phyloP scores from a whole-genome alignment of 2,329 filamentous ascomycete genomes.

The Trichoderma sp. region DNA sequence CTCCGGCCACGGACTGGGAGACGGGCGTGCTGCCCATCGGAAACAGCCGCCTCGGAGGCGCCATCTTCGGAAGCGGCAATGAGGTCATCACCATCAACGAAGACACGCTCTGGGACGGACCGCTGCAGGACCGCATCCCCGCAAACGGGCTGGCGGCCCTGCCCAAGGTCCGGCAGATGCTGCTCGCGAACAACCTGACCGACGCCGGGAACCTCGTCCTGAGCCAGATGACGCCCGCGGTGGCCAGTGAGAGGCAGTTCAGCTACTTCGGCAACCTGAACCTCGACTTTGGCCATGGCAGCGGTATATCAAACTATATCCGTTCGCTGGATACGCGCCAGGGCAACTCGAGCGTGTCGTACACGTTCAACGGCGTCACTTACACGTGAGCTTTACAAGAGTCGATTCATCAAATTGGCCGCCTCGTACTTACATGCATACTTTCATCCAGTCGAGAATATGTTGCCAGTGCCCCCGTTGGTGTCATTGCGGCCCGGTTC shows the following conservation, averaged over 20 bases:
- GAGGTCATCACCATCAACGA: conserved; percentile 49
- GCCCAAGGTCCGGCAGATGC: conserved; percentile 40
- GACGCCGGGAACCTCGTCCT: conserved; percentile 42
- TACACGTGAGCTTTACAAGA: conserved; percentile 32
- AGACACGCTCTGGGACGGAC: conserved; percentile 49
- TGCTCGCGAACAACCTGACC: conserved; percentile 42
- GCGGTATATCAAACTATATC: conserved; percentile 38
- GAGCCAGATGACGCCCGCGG: conserved; percentile 17
- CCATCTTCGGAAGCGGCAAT: conserved; percentile 46
- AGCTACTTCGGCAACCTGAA: conserved; percentile 36
- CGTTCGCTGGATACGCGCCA: conserved; percentile 44
- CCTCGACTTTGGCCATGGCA: conserved; percentile 41
- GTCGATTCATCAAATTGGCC: neutral
- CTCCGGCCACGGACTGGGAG: conserved; percentile 30
- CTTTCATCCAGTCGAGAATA: conserved; percentile 39
- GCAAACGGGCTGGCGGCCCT: conserved; percentile 40
- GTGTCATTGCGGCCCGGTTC: conserved; percentile 42
- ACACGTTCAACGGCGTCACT: conserved; percentile 38
- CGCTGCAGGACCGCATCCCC: conserved; percentile 42
- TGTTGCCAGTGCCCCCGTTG: conserved; percentile 45
- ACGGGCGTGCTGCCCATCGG: conserved; percentile 47
- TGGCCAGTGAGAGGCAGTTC: conserved; percentile 8
- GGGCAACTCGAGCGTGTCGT: conserved; percentile 42
- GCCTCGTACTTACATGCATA: neutral
- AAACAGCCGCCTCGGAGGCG: conserved; percentile 45